These are phyloP conservation scores for Collybiopsis confluens DNA, from an alignment of 768 basidiomycete genomes.

Conservation along the genomic window DNA sequence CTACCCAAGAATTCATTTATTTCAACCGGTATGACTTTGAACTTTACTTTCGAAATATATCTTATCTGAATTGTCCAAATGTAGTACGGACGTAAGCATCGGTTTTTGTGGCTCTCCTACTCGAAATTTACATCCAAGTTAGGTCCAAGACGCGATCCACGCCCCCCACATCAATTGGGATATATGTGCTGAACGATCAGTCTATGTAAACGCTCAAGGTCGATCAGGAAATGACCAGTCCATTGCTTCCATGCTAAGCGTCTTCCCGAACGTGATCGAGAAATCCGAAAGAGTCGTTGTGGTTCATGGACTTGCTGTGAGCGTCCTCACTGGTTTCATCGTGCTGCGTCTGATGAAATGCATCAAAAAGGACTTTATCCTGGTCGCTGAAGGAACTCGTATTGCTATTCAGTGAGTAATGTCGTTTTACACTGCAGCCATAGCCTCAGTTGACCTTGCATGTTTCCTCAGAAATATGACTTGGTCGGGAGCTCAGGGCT, in stretches of 20 bases:
- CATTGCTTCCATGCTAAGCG: conserved; percentile 55
- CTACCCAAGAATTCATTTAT: conserved; percentile 52
- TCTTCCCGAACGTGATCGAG: conserved; percentile 67
- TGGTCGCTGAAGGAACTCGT: conserved; percentile 42
- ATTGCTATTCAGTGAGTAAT: conserved; percentile 47
- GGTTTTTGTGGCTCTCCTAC: background rate
- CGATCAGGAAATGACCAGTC: conserved; percentile 43
- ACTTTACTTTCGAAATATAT: background rate
- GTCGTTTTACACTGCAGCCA: background rate
- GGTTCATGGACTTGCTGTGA: conserved; percentile 61
- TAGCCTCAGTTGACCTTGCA: conserved; percentile 3
- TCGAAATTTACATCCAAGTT: background rate
- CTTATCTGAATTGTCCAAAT: conserved; percentile 1
- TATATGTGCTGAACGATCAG: conserved; percentile 46
- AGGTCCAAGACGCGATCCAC: conserved; percentile 53
- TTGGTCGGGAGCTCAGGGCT: conserved; percentile 62
- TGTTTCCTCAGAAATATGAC: conserved; percentile 32
- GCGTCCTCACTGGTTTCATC: conserved; percentile 18
- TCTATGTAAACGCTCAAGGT: conserved; percentile 46
- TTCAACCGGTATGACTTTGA: conserved; percentile 39
- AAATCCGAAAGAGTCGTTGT: conserved; percentile 61
- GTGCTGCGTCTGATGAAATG: background rate
- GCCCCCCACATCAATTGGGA: conserved; percentile 61
- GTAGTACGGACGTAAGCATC: conserved; percentile 32
- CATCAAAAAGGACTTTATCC: conserved; percentile 33